Evolutionary conservation across 352 stramenopile species (phyloP), one percentile per base, ranked within the genome.

Genomic region (Phytophthora citricola): DNA sequence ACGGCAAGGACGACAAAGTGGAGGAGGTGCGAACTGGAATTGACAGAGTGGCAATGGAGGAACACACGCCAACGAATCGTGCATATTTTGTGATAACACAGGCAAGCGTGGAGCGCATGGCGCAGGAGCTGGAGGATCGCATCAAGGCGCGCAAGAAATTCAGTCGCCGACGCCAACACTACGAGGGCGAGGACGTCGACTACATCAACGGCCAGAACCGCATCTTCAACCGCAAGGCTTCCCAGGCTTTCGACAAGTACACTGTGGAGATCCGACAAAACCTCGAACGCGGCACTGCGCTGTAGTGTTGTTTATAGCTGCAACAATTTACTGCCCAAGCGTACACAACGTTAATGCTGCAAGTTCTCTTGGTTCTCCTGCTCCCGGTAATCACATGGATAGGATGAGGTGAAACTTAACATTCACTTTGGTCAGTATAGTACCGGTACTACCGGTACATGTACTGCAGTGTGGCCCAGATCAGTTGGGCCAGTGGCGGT

Each of bases 141-240:
- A 87, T 90, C 59, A 81, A 90, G 54, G 76, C 75, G 9, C 80
- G 83, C 63, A 90, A 90, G 66, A 91, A 86, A 53, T 94, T 94
- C 51, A 92, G 83, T 27, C 83, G 86, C 15, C 73, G 86, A 39
- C 79, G 86, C 60, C 83, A 87, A 58, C 81, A 92, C 59, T 79
- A 83, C 70, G 92, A 97, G 20, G 91, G 85, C 58, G 94, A 98
- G 64, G 90, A 98, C 53, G 95, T 99, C 26, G 93, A 97, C 72
- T 98, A 96, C 71, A 99, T 99, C 76, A 99, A 99, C 84, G 91
- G 98, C 70, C 85, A 97, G 56, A 99, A 99, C 81, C 97, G 96
- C 60, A 73, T 85, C 32, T 99, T 99, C 85, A 99, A 99, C 85
- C 88, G 98, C 79, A 99, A 99, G 79, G 94, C 98, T 56, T 93